Evolutionary conservation across 2,329 filamentous ascomycete species (phyloP), one percentile per base, ranked within the genome.

Genomic region (Arachnopeziza araneosa): DNA sequence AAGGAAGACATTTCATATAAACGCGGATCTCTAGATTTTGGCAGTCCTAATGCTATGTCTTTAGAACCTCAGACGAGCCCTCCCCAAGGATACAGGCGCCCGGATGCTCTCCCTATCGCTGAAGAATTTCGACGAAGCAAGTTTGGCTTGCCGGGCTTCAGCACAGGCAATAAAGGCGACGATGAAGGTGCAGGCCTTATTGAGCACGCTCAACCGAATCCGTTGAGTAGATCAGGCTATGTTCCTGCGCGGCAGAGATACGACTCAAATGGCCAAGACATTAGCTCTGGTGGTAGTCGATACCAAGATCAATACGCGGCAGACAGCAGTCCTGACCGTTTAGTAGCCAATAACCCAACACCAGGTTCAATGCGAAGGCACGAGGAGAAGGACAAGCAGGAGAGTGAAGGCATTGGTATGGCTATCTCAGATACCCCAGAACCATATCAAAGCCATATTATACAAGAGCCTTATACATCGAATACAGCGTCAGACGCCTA

Each of bases 1-100:
- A 78, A 80, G 66, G 69, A 79, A 21, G 82, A 85, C 63, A 58
- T 73, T 50, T 82, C 79, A 66, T 84, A 84, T 58, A 75, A 77
- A 19, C 19, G 3, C n/a, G 23, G 32, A 50, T 50, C 7, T 21
- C 57, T 36, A 55, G 50, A 55, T 22, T 44, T 44, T 17, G 36
- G 4, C 30, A 63, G 63, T 52, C 61, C 60, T 24, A 65, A 67
- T 24, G 67, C 66, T 48, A 65, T 70, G 64, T 58, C 62, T 5
- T 57, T 69, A 14, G 60, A 64, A 50, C 24, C 36, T 44, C 60
- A 12, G 56, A 50, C 2, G 61, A 58, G 14, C 36, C 12, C 17
- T 44, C 36, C 36, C 17, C 50, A 64, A n/a, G 64, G 59, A 19
- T 67, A 68, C 48, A 69, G 68, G 58, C 44, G 54, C 52, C 50